These are phyloP conservation scores for Backusella australiensis DNA, from an alignment of 192 early-diverging fungal species.

Conservation along the genomic window DNA sequence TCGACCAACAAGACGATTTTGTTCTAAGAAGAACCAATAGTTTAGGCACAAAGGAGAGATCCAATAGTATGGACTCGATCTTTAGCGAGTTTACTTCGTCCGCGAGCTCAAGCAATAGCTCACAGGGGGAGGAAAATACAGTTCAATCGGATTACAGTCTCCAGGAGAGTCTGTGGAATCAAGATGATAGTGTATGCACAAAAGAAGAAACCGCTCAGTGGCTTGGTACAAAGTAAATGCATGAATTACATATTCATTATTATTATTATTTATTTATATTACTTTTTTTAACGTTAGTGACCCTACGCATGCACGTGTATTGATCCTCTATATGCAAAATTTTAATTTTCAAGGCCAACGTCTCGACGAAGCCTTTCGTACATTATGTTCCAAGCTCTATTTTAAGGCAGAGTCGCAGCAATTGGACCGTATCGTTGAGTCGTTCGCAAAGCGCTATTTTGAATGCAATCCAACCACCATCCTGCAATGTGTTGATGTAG, in stretches of 20 bases:
- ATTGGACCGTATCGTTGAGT: slow-evolving; percentile 82
- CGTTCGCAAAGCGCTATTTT: slow-evolving; percentile 77
- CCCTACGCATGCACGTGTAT: slow-evolving; percentile 29
- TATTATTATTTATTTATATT: not conserved
- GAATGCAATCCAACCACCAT: slow-evolving; percentile 67
- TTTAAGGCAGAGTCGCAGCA: slow-evolving; percentile 89
- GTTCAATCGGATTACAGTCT: not conserved
- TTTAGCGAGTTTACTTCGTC: not conserved
- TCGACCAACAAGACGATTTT: not conserved
- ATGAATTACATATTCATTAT: not conserved
- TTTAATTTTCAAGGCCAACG: slow-evolving; percentile 69
- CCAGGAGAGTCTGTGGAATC: slow-evolving; percentile 19
- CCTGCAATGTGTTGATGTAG: slow-evolving; percentile 56
- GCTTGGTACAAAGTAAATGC: slow-evolving; percentile 32
- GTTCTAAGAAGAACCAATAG: slow-evolving; percentile 2
- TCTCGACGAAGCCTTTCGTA: slow-evolving; percentile 67
- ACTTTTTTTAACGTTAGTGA: not conserved
- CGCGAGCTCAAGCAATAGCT: not conserved
- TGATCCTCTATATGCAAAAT: slow-evolving; percentile 68
- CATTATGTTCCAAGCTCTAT: slow-evolving; percentile 70
- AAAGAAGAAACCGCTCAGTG: slow-evolving; percentile 46
- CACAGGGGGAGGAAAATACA: not conserved
- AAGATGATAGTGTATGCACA: slow-evolving; percentile 39
- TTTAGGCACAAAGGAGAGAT: not conserved
- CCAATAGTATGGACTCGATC: slow-evolving; percentile 2